Base-by-base conservation (phyloP, 2,329 filamentous ascomycete genomes). In the Diaporthe amygdali region DNA sequence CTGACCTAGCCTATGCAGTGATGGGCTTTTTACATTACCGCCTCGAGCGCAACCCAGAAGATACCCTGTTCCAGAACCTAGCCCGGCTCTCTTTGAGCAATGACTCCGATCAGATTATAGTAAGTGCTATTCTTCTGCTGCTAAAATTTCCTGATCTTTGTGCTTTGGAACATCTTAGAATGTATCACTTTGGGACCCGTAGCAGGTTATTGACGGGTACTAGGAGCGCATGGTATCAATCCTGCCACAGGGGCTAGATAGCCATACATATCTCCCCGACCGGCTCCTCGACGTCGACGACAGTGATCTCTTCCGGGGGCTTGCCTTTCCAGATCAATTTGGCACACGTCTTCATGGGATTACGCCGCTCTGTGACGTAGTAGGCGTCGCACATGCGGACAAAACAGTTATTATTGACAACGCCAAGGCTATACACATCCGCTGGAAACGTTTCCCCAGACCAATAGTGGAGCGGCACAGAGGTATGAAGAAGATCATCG, bases 1-100 rank as follows among this genome's bases (percentile, higher is more conserved):
- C 75, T 5, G 79, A 81, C 63, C 74, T 79, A 1, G 76, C 79
- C 5, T 79, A 80, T 25, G 79, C 79, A 3, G 76, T 80, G 2
- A 80, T 80, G 79, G 73, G 74, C 22, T 73, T 80, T 1, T 72
- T 80, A 5, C 74, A 75, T 34, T 74, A 79, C 61, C 76, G 79
- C 72, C 54, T 74, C 55, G 51, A 76, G 73, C 37, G 74, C 69
- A 69, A 72, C 64, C 22, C 74, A 64, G 25, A 69, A 10, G 79
- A 81, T 44, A 74, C 74, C 10, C 56, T 72, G 3, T 79, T 79
- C 55, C 76, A 79, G 56, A 78, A 76, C 6, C 75, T 80, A 5
- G 78, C 77, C 15, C 74, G 78, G 10, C 74, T 80, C 6, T 80
- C 77, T 5, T 72, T 80, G 8, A 69, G 75, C 4, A 80, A 80